phyloP scores from a whole-genome alignment of 495 filamentous ascomycete genomes.

The Saxispiralis lemnorum region DNA sequence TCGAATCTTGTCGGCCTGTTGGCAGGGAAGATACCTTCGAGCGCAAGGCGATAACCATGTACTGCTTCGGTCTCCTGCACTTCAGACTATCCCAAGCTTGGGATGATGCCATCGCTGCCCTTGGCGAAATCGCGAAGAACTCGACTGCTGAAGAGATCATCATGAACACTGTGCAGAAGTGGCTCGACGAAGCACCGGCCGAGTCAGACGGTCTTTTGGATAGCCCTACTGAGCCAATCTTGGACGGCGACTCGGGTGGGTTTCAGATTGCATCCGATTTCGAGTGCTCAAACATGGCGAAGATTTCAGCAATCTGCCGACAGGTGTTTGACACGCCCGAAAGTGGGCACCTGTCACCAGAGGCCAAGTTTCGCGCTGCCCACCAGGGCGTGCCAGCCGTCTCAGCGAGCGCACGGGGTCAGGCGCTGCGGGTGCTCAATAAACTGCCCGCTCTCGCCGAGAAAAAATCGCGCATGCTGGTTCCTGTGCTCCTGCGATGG shows the following conservation, averaged over 20 bases:
- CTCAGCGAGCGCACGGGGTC: conserved; percentile 30
- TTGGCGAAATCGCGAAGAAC: conserved; percentile 56
- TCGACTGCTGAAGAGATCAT: conserved; percentile 56
- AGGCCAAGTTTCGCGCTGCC: conserved; percentile 34
- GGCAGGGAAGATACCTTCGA: conserved; percentile 43
- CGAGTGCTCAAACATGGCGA: conserved; percentile 58
- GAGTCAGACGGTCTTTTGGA: no score
- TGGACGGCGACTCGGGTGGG: conserved; percentile 5
- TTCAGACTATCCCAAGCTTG: conserved; percentile 65
- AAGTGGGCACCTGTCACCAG: conserved; percentile 3
- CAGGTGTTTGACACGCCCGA: conserved; percentile 11
- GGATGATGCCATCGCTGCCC: conserved; percentile 59
- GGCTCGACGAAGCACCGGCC: conserved; percentile 37
- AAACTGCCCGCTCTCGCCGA: conserved; percentile 61
- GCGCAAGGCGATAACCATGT: conserved; percentile 52
- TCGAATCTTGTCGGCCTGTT: conserved; percentile 33
- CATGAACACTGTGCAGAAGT: conserved; percentile 55
- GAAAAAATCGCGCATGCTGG: conserved; percentile 62
- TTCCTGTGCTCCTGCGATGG: conserved; percentile 76
- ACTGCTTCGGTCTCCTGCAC: conserved; percentile 77
- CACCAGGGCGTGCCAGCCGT: conserved; percentile 26
- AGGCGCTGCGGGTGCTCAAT: conserved; percentile 64
- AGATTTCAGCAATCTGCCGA: conserved; percentile 5
- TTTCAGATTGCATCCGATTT: conserved; percentile 39
- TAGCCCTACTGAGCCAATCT: not conserved